Evolutionary conservation across 192 early-diverging fungal genomes (phyloP).

Genomic region (Backusella morwellensis): DNA sequence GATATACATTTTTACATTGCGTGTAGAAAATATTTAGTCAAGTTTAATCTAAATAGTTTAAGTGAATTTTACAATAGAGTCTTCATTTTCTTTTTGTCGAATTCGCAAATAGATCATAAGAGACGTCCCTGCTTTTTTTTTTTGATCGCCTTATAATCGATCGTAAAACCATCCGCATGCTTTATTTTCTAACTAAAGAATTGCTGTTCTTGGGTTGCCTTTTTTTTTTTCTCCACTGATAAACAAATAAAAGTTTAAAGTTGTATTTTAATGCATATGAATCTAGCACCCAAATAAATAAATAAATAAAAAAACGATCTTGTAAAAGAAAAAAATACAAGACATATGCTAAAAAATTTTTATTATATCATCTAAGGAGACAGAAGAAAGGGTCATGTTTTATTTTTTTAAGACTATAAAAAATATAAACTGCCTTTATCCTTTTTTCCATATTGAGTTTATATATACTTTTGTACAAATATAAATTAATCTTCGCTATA

Average conservation of each 20-base stretch:
- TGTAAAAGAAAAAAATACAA: not conserved
- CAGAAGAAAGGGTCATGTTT: not conserved
- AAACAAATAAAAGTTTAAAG: not conserved
- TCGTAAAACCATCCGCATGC: too few relatives aligned
- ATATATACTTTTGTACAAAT: not conserved
- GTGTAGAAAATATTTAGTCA: not conserved
- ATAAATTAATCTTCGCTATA: conserved; percentile 10
- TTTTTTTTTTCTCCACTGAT: too few relatives aligned
- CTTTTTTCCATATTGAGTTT: not conserved
- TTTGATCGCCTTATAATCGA: not conserved
- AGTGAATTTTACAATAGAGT: not conserved
- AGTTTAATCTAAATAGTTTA: not conserved
- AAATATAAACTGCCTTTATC: not conserved
- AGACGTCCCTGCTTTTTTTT: not conserved
- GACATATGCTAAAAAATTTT: not conserved
- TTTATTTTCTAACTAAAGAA: too few relatives aligned
- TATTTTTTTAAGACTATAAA: not conserved
- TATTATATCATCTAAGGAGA: not conserved
- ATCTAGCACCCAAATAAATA: not conserved
- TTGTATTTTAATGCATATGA: too few relatives aligned
- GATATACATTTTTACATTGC: not conserved
- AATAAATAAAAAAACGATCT: not conserved
- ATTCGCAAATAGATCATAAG: too few relatives aligned
- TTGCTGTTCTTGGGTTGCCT: too few relatives aligned
- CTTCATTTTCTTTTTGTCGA: not conserved